Conservation (phyloP, 2,329 filamentous ascomycete genomes). For the Nemania serpens region DNA sequence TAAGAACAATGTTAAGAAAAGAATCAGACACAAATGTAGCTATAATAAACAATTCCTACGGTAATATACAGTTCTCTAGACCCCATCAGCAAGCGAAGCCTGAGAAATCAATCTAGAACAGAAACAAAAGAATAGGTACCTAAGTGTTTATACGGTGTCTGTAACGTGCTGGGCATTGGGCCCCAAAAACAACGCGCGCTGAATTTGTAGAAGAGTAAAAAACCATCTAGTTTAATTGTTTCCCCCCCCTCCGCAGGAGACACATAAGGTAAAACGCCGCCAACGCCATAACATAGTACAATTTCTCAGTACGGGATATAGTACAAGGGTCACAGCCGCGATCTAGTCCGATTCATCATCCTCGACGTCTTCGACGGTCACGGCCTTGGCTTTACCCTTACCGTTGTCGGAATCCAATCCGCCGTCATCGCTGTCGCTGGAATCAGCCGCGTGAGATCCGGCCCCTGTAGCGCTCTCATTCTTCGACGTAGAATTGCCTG, state of each 20-base stretch:
- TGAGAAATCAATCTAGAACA: too few relatives aligned
- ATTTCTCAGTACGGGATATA: conserved; percentile 31
- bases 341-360: conserved; percentile 29
- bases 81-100: too few relatives aligned
- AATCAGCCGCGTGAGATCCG: conserved; percentile 13
- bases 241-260: conserved; percentile 5
- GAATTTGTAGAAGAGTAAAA: conserved; percentile 9
- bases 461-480: conserved; percentile 7
- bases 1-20: too few relatives aligned
- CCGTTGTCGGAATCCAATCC: conserved; percentile 24
- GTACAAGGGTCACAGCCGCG: conserved; percentile 27
- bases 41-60: too few relatives aligned
- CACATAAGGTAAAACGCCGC: conserved; percentile 34
- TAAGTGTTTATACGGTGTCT: conserved; percentile 10
- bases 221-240: conserved; percentile 7
- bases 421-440: conserved; percentile 28
- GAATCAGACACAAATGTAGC: too few relatives aligned
- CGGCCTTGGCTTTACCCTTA: conserved; percentile 37
- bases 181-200: conserved; percentile 12
- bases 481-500: conserved; percentile 7
- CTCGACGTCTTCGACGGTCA: conserved; percentile 37
- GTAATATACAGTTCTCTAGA: too few relatives aligned
- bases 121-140: conserved; percentile 1
- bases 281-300: conserved; percentile 42
- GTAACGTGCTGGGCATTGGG: conserved; percentile 16